Conservation (phyloP, 768 basidiomycete genomes). For the Boletus patriciae region DNA sequence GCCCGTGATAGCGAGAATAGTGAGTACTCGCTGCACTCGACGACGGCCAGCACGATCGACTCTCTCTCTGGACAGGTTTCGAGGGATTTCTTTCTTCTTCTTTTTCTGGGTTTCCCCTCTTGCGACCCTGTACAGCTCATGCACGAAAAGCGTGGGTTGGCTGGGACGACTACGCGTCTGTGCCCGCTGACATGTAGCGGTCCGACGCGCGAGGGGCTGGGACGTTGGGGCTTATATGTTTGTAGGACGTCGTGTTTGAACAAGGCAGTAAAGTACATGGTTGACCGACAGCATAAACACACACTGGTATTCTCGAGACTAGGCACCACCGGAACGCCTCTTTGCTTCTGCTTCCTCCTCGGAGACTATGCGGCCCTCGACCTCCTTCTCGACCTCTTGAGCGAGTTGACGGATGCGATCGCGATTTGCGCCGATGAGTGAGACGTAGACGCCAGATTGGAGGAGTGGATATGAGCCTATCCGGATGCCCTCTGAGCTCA, state of each 20-base stretch:
- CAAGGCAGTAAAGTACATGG: neutral
- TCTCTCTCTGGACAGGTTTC: neutral
- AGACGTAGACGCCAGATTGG: conserved; percentile 60
- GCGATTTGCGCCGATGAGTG: conserved; percentile 51
- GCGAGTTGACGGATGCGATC: conserved; percentile 55
- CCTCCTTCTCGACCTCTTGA: conserved; percentile 58
- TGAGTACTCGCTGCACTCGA: conserved; percentile 3
- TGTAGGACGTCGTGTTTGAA: too few relatives aligned
- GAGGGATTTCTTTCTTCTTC: neutral
- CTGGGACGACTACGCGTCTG: too few relatives aligned
- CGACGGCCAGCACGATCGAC: neutral
- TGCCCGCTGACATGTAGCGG: too few relatives aligned
- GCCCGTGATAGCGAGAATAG: neutral
- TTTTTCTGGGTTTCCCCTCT: neutral
- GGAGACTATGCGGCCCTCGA: conserved; percentile 57
- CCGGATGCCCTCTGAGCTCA: conserved; percentile 73
- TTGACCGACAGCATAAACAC: neutral
- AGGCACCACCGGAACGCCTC: conserved; percentile 34
- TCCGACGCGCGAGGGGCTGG: too few relatives aligned
- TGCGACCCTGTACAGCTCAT: too few relatives aligned
- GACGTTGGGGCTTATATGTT: too few relatives aligned
- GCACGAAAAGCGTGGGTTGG: too few relatives aligned
- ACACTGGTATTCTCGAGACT: neutral
- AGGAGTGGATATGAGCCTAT: conserved; percentile 77
- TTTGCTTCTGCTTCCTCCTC: conserved; percentile 64